Percentiles rank a stretch among this genome's conserved stretches.
Conservation (phyloP, 2,329 filamentous ascomycete genomes). For the Fusarium agapanthi region DNA sequence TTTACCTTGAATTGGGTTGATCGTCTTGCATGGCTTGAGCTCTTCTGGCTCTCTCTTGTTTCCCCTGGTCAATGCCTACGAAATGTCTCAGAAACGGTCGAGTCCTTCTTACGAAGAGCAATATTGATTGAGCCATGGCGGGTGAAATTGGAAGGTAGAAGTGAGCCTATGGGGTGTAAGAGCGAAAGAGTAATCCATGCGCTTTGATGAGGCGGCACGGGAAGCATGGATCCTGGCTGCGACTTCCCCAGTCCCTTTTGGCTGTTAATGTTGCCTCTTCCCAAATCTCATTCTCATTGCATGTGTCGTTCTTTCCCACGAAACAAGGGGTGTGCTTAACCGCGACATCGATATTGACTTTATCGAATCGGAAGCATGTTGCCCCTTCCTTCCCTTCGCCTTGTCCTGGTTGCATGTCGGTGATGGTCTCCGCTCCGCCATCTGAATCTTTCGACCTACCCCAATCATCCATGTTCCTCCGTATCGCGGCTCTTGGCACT, state of each 20-base stretch:
- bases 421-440: conserved; percentile 24
- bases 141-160: background rate
- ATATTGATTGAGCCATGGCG: background rate
- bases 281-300: conserved; percentile 13
- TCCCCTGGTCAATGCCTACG: background rate
- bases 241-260: conserved; percentile 4
- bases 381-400: conserved; percentile 5
- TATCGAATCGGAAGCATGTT: conserved; percentile 26
- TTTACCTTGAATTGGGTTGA: conserved; percentile 30
- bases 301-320: conserved; percentile 5
- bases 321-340: conserved; percentile 33
- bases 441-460: conserved; percentile 30
- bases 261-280: background rate
- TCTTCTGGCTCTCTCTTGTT: background rate
- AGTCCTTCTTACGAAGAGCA: background rate
- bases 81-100: conserved; percentile 20
- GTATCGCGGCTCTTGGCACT: conserved; percentile 34
- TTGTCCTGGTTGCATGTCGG: conserved; percentile 15
- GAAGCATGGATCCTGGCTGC: background rate
- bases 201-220: conserved; percentile 1
- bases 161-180: background rate
- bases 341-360: conserved; percentile 10
- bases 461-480: conserved; percentile 37
- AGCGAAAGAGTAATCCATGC: background rate
- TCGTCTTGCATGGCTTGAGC: conserved; percentile 31